Conservation (phyloP, 192 early-diverging fungal species). For the Podochytrium sp. region DNA sequence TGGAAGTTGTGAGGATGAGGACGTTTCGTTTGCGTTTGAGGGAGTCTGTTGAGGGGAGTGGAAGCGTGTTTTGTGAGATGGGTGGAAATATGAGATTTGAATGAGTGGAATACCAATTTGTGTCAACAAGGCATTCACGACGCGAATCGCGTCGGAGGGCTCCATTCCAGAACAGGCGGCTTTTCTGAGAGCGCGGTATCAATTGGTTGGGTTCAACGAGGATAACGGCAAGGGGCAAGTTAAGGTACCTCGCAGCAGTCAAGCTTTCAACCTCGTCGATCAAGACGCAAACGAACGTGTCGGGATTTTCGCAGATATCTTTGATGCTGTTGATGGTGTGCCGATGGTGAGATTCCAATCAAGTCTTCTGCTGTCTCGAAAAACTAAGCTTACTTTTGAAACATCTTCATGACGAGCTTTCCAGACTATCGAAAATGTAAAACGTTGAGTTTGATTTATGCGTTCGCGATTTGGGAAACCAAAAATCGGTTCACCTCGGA, state of each 20-base stretch:
- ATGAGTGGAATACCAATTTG: constrained; percentile 71
- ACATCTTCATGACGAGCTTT: constrained; percentile 70
- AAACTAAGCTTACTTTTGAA: constrained; percentile 39
- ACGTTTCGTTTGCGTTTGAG: constrained; percentile 64
- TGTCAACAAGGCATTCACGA: constrained; percentile 72
- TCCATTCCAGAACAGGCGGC: constrained; percentile 67
- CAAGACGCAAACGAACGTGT: constrained; percentile 66
- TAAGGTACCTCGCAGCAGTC: constrained; percentile 62
- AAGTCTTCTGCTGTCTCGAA: too few relatives aligned
- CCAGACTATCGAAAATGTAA: constrained; percentile 37
- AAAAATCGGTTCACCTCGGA: constrained; percentile 51
- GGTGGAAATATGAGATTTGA: constrained; percentile 62
- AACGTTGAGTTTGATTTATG: neutral
- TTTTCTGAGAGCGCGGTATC: constrained; percentile 26
- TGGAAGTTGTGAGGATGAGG: constrained; percentile 71
- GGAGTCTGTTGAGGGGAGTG: constrained; percentile 51
- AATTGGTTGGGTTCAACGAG: too few relatives aligned
- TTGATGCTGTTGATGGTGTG: constrained; percentile 39
- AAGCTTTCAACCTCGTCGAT: constrained; percentile 81
- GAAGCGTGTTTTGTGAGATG: constrained; percentile 34
- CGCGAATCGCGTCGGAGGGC: constrained; percentile 72
- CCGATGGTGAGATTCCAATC: neutral
- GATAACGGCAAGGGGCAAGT: too few relatives aligned
- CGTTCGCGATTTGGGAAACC: neutral
- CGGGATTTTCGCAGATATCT: constrained; percentile 57